phyloP scores from a whole-genome alignment of 2,329 filamentous ascomycete species.

The Ophiostoma himal-ulmi region DNA sequence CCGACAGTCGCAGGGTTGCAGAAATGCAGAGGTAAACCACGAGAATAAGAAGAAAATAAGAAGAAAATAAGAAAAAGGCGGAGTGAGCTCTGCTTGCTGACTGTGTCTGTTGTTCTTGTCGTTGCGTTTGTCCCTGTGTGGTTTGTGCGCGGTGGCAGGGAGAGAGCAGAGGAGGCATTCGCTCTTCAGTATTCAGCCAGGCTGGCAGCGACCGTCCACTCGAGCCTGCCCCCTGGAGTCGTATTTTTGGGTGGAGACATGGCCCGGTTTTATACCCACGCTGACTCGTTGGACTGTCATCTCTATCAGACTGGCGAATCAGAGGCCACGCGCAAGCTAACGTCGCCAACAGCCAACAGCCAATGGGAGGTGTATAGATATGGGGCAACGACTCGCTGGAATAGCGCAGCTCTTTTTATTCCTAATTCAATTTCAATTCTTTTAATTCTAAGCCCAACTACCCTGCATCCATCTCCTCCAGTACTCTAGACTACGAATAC shows the following conservation, averaged over 20 bases:
- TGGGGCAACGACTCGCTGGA: not conserved
- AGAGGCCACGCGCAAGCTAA: not conserved
- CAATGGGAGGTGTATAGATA: not conserved
- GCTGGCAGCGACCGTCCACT: not conserved
- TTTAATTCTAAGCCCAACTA: not conserved
- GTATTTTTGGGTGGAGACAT: constrained; percentile 4
- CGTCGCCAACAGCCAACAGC: not conserved
- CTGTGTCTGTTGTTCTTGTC: not conserved
- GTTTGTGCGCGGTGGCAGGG: constrained; percentile 5
- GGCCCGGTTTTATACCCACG: not conserved
- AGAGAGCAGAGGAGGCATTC: not conserved
- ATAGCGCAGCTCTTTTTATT: not conserved
- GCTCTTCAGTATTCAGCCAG: not conserved
- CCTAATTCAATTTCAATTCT: not conserved
- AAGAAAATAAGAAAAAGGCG: not conserved
- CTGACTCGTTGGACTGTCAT: not conserved
- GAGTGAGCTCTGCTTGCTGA: not conserved
- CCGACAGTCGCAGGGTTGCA: not conserved
- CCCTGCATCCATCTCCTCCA: not conserved
- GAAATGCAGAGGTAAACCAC: not conserved
- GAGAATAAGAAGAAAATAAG: not conserved
- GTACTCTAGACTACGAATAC: constrained; percentile 5
- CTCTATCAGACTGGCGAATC: not conserved
- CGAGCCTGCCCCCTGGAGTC: not conserved
- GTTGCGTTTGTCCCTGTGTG: not conserved